Conservation (phyloP, 148 eudicot species). For the Fagopyrum homotropicum region DNA sequence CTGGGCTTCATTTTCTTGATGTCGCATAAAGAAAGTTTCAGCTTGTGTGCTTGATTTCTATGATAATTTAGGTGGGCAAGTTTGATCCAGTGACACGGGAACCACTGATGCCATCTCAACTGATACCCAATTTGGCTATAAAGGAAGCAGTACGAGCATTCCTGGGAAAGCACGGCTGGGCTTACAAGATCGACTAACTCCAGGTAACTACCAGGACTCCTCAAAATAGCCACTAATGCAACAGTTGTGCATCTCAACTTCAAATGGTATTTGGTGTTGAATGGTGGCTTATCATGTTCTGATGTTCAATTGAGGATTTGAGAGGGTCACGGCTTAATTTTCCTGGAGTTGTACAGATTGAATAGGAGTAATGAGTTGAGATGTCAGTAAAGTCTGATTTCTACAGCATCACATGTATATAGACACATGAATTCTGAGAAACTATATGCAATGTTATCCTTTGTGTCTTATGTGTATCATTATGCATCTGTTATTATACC, state of each 20-base stretch:
- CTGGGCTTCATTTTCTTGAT: background rate
- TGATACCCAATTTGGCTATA: conserved; percentile 57
- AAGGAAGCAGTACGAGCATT: conserved; percentile 54
- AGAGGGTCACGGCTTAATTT: background rate
- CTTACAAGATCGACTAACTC: conserved; percentile 31
- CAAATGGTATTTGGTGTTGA: background rate
- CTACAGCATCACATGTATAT: background rate
- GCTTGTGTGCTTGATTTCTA: background rate
- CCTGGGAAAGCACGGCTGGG: conserved; percentile 56
- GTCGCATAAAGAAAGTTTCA: background rate
- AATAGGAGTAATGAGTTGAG: background rate
- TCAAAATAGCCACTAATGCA: background rate
- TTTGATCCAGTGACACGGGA: conserved; percentile 59
- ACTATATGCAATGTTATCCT: background rate
- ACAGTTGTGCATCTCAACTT: background rate
- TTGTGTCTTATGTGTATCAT: background rate
- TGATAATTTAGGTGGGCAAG: conserved; percentile 18
- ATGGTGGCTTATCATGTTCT: background rate
- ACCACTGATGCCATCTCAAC: conserved; percentile 28
- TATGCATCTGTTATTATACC: conserved; percentile 1
- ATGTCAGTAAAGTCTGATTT: background rate
- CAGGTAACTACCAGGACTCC: background rate
- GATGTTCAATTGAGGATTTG: background rate
- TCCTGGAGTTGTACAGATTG: conserved; percentile 3
- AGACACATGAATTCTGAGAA: background rate